Evolutionary conservation across 495 filamentous ascomycete species (phyloP), one percentile per base, ranked within the genome.

Genomic region (Tuber magnatum): DNA sequence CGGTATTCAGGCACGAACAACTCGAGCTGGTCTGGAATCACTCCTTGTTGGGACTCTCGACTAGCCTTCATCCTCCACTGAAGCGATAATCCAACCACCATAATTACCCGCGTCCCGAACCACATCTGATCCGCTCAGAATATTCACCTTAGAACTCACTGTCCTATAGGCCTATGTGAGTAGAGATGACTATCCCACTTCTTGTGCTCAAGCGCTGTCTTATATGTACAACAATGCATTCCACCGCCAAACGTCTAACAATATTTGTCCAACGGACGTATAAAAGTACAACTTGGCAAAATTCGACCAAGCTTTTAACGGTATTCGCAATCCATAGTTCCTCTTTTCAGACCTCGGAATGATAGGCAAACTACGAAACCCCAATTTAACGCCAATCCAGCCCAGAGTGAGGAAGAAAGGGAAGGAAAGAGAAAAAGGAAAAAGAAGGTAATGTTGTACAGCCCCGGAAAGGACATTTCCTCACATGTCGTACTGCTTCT

Each of bases 371-470:
- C 61, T 32, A 14, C 28, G 4, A 61, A 76, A 77, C 74, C 73
- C 74, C 74, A 24, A 65, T 76, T 28, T 69, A 76, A n/a, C 40
- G 75, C 39, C 44, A 40, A 20, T 43, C 48, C 6, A 40, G 44
- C 73, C 39, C 24, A 70, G 24, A 43, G 18, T 10, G 56, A 75
- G 43, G 16, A 46, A 46, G 43, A 46, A 46, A 20, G 42, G 10
- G 8, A 75, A 48, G 71, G 32, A 40, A 48, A 41, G 16, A 69
- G 0, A n/a, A 14, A 65, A 18, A 32, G n/a, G 20, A 42, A 24
- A n/a, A 69, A 69, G 22, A 40, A 24, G 32, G 32, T 16, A 22
- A 76, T 65, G 56, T 35, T 35, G 56, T 65, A 35, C 46, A n/a
- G 24, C 46, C 1, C 20, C 22, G 9, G 46, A n/a, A 10, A n/a